Evolutionary conservation across 495 filamentous ascomycete species (phyloP).

Genomic region (Letharia columbiana): DNA sequence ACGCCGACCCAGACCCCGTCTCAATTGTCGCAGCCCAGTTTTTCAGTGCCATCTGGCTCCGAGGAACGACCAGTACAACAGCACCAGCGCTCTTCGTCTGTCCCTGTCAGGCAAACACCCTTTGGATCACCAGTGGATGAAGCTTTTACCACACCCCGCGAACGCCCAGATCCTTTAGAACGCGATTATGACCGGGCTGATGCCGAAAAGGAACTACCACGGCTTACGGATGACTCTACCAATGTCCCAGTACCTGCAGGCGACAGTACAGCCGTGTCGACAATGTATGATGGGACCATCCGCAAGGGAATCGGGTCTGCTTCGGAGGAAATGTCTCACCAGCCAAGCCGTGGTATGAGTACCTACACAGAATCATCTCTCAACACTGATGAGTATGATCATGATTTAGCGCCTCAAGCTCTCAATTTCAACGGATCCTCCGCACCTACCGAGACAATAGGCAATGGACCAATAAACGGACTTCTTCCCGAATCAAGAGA

Average conservation of each 20-base stretch:
- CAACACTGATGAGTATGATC: conserved; percentile 9
- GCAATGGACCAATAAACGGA: conserved; percentile 2
- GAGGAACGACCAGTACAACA: conserved; percentile 1
- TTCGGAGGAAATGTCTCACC: background rate
- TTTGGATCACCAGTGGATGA: conserved; percentile 21
- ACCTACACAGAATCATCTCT: conserved; percentile 15
- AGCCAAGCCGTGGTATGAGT: conserved; percentile 3
- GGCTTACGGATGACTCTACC: conserved; percentile 13
- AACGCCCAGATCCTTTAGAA: conserved; percentile 16
- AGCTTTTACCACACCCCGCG: conserved; percentile 20
- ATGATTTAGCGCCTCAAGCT: conserved; percentile 14
- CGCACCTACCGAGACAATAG: background rate
- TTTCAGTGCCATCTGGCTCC: background rate
- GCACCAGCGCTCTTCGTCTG: conserved; percentile 19
- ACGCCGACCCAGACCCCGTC: conserved; percentile 5
- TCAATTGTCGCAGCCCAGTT: background rate
- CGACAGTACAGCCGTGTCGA: conserved; percentile 16
- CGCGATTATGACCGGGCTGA: conserved; percentile 6
- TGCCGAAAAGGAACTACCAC: conserved; percentile 11
- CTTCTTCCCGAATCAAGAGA: conserved; percentile 16
- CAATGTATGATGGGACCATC: conserved; percentile 23
- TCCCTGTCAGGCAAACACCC: conserved; percentile 14
- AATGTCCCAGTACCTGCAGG: conserved; percentile 5
- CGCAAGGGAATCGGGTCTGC: background rate
- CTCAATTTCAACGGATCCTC: conserved; percentile 4